Evolutionary conservation across 1,139 yeast species (phyloP).

Genomic region (Torulaspora globosa): DNA sequence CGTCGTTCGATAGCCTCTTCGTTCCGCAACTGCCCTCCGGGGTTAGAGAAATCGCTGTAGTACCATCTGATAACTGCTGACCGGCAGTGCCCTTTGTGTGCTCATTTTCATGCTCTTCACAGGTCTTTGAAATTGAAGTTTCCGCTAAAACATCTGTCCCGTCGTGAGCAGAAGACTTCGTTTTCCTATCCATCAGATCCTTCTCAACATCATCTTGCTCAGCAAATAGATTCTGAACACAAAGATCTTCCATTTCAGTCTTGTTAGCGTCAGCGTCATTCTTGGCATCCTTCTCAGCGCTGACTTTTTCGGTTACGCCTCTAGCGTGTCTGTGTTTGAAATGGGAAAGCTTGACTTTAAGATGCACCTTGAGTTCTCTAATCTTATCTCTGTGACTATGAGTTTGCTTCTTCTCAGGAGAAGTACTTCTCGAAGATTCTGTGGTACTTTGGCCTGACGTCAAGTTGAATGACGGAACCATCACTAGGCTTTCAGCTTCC

Average conservation of each 20-base stretch:
- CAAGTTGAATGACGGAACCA: constrained; percentile 12
- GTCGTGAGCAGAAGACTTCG: neutral
- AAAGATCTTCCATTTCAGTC: neutral
- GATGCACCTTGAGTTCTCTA: constrained; percentile 8
- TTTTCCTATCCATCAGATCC: neutral
- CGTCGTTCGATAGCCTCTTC: constrained; percentile 6
- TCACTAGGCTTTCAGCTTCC: constrained; percentile 10
- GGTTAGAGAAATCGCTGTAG: neutral
- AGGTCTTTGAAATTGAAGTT: neutral
- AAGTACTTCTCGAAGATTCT: neutral
- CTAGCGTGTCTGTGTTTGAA: constrained; percentile 3
- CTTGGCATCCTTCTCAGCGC: neutral
- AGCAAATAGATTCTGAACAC: neutral
- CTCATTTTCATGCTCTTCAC: neutral
- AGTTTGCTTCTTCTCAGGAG: neutral
- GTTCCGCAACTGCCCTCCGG: neutral
- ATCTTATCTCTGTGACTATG: constrained; percentile 8
- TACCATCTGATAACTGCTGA: neutral
- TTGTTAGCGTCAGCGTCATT: neutral
- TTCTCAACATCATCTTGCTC: neutral
- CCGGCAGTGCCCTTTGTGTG: neutral
- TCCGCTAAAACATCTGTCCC: neutral
- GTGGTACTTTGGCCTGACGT: neutral
- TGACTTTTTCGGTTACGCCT: neutral
- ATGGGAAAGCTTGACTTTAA: constrained; percentile 9